phyloP scores from a whole-genome alignment of 169 alveolate genomes.

The Eimeria zaria region DNA sequence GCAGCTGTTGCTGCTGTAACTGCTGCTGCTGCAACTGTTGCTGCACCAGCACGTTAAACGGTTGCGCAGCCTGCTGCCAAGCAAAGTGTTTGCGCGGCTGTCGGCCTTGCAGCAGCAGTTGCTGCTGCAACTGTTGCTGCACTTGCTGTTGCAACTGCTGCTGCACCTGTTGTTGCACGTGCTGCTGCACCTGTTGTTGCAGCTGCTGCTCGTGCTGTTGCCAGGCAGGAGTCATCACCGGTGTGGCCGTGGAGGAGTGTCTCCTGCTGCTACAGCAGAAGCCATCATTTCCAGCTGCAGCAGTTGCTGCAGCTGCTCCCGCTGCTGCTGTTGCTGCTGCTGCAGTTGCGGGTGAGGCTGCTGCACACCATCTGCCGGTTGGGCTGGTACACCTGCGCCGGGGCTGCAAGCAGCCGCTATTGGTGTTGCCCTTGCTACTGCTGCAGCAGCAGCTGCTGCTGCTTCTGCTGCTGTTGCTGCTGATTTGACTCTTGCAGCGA shows the following conservation, averaged over 20 bases:
- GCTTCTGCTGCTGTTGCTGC: constrained; percentile 41
- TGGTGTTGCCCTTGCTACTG: constrained; percentile 17
- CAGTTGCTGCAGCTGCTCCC: not conserved
- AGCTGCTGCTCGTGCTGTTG: constrained; percentile 24
- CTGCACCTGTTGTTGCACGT: not conserved
- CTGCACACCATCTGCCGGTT: constrained; percentile 48
- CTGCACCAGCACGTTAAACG: not conserved
- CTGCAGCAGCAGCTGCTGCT: no score
- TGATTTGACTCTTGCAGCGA: constrained; percentile 28
- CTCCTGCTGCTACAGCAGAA: constrained; percentile 68
- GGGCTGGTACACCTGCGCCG: constrained; percentile 57
- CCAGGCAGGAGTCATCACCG: constrained; percentile 15
- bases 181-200: constrained; percentile 24
- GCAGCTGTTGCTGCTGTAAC: constrained; percentile 7
- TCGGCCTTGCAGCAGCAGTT: not conserved
- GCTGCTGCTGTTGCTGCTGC: constrained; percentile 39
- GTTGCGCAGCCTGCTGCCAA: not conserved
- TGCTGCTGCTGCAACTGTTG: not conserved
- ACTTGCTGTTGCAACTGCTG: not conserved
- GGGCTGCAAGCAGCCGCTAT: constrained; percentile 27
- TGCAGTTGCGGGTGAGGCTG: constrained; percentile 24
- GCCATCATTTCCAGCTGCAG: not conserved
- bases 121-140: constrained; percentile 23
- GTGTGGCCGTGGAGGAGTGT: not conserved
- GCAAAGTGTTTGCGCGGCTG: not conserved